Evolutionary conservation across 179 eudicot species (phyloP).

Genomic region (Corrigiola litoralis): DNA sequence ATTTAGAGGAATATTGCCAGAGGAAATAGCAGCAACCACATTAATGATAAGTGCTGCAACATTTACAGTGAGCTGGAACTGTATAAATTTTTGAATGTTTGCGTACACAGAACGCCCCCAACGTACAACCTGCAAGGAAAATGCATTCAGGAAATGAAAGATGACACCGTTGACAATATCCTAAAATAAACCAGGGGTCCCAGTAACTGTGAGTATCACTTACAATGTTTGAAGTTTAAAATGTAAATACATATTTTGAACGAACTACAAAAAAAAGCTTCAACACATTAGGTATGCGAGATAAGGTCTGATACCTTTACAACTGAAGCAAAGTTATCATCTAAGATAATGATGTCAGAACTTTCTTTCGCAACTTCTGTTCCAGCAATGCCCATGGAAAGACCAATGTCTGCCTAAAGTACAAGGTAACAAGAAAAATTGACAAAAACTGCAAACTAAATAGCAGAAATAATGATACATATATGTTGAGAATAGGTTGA

Average conservation of each 20-base stretch:
- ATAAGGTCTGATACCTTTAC: conserved; percentile 52
- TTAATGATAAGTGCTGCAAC: conserved; percentile 86
- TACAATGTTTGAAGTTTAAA: no score
- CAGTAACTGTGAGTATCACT: no score
- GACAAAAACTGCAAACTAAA: background rate
- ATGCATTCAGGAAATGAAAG: background rate
- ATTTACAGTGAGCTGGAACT: conserved; percentile 96
- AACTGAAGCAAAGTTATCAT: conserved; percentile 90
- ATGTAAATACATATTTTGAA: background rate
- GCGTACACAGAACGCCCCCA: conserved; percentile 99
- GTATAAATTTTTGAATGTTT: conserved; percentile 93
- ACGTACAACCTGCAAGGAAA: conserved; percentile 72
- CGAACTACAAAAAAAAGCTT: background rate
- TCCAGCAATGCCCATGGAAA: conserved; percentile 95
- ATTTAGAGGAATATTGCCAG: conserved; percentile 78
- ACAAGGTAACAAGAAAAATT: conserved; percentile 11
- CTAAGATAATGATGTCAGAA: conserved; percentile 93
- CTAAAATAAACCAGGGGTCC: no score
- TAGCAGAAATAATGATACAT: background rate
- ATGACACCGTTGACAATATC: no score
- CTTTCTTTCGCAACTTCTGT: conserved; percentile 98
- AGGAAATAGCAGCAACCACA: conserved; percentile 84
- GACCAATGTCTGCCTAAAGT: conserved; percentile 91
- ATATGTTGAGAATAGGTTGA: background rate
- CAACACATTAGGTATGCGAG: background rate